These are phyloP conservation scores for Passalora sequoiae DNA, from an alignment of 2,329 filamentous ascomycete genomes.

Conservation along the genomic window DNA sequence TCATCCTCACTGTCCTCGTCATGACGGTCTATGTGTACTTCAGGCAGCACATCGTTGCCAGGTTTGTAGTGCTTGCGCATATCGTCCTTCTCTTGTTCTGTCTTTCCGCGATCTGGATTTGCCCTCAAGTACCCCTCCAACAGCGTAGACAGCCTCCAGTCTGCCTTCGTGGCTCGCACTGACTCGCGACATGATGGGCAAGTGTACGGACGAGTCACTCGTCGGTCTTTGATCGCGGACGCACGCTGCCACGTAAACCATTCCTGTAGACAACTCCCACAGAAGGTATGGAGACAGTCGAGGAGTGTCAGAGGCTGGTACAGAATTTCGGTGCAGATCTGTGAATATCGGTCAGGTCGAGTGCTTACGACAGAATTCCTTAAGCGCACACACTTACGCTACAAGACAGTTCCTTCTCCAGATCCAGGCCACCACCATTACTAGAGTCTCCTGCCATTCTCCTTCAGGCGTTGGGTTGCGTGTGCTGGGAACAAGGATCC, in stretches of 20 bases:
- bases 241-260: conserved; percentile 83
- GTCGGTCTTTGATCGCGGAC: conserved; percentile 37
- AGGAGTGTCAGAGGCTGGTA: conserved; percentile 38
- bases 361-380: conserved; percentile 1
- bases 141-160: conserved; percentile 83
- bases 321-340: conserved; percentile 87
- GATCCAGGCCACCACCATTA: conserved; percentile 45
- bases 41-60: conserved; percentile 74
- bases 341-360: conserved; percentile 13
- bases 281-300: conserved; percentile 63
- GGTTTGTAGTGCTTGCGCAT: conserved; percentile 71
- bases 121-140: conserved; percentile 81
- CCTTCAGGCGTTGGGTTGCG: not conserved
- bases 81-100: conserved; percentile 67
- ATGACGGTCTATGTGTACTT: conserved; percentile 53
- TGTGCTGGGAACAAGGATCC: not conserved
- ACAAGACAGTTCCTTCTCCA: conserved; percentile 92
- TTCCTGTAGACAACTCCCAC: conserved; percentile 88
- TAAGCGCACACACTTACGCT: conserved; percentile 63
- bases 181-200: conserved; percentile 87
- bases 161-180: conserved; percentile 81
- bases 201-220: conserved; percentile 60
- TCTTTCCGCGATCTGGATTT: conserved; percentile 69
- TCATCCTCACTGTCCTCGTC: conserved; percentile 53
- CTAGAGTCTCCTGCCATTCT: conserved; percentile 9